Base-by-base conservation (phyloP, 257 asterid genomes). In the Gynochthodes officinalis region DNA sequence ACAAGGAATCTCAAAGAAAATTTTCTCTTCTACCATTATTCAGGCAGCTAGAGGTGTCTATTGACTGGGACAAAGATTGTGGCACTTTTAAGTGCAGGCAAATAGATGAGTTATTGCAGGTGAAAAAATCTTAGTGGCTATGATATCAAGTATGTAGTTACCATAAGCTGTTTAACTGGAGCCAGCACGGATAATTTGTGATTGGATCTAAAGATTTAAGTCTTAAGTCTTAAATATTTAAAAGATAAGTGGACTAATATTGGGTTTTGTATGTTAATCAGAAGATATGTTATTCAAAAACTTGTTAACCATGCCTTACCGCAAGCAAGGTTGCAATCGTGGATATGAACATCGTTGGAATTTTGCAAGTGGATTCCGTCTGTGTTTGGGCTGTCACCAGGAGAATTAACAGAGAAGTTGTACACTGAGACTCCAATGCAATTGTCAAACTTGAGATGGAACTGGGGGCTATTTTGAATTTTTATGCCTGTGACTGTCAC, bases 311-410 rank as follows among this genome's bases (percentile, higher is more conserved):
- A 42, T 69, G 21, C 61, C 64, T 79, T 91, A 91, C 99, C 99
- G 52, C 99, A 94, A 44, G 86, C 88, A 64, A 94, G 79, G 70
- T 78, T 88, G 23, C 89, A 63, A 67, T 84, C 82, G 54, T 86
- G 95, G 69, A 94, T 88, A 19, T 87, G 85, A 70, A 88, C 97
- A 16, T 91, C 96, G 77, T 85, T 88, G 58, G 99, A 89, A 84
- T 94, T 90, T 78, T 90, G 96, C 32, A 94, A 78, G 73, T 94
- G 99, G 59, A 94, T 94, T 44, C 99, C 99, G 19, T 94, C 98
- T 0, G 99, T 94, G 61, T 94, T 94, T 23, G 97, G 99, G 71
- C 99, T 94, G 71, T 88, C 84, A 2, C 96, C 95, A 0, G 99
- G 99, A 14, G 99, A 94, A 12, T 86, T 80, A 39, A 76, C 87